Evolutionary conservation across 495 filamentous ascomycete species (phyloP).

Genomic region (Margaritispora aquatica): DNA sequence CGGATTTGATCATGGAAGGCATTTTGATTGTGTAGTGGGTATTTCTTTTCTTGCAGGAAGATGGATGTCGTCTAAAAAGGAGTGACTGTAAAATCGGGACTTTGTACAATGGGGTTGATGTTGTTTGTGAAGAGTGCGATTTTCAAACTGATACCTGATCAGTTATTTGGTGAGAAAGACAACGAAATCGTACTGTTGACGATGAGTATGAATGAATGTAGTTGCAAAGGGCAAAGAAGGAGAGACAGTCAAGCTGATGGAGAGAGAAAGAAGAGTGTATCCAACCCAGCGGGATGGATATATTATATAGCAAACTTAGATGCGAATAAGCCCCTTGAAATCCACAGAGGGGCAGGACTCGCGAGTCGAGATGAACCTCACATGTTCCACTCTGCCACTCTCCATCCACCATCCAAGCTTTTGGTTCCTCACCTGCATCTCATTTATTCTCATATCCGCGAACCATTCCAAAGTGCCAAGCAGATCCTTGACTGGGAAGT

Average conservation of each 20-base stretch:
- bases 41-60: background rate
- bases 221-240: background rate
- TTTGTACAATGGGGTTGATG: background rate
- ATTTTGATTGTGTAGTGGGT: constrained; percentile 6
- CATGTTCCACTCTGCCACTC: too few relatives aligned
- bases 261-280: background rate
- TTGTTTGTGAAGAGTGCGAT: background rate
- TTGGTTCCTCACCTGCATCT: too few relatives aligned
- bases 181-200: background rate
- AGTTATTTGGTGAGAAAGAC: background rate
- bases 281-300: background rate
- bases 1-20: constrained; percentile 5
- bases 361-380: background rate
- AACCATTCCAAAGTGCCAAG: background rate
- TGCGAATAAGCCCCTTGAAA: background rate
- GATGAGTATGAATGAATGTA: background rate
- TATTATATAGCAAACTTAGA: background rate
- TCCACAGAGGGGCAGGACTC: background rate
- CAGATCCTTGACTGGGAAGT: background rate
- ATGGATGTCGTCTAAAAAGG: background rate
- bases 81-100: background rate
- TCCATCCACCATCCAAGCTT: background rate
- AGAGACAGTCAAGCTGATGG: background rate
- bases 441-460: background rate
- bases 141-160: background rate